phyloP scores from a whole-genome alignment of 2,329 filamentous ascomycete genomes.

The Ophiostoma sp. region DNA sequence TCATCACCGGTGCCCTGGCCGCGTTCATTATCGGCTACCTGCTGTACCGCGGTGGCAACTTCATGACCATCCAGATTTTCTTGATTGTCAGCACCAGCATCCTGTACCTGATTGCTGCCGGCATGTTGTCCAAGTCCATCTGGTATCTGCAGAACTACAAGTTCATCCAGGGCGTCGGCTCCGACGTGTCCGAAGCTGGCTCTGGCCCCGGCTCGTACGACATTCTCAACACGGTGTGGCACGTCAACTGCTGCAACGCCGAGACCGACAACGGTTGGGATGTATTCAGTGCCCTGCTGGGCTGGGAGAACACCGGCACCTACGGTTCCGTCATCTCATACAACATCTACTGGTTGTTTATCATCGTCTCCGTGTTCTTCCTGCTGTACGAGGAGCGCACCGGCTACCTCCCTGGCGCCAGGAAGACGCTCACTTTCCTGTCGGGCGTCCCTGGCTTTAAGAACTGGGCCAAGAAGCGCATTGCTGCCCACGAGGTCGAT shows the following conservation, averaged over 20 bases:
- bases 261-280: constrained; percentile 73
- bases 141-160: constrained; percentile 64
- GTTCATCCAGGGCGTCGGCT: constrained; percentile 47
- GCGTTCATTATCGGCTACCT: constrained; percentile 64
- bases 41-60: constrained; percentile 51
- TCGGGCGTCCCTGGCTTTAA: constrained; percentile 24
- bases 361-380: constrained; percentile 43
- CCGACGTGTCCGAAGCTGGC: constrained; percentile 46
- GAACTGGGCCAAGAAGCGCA: constrained; percentile 27
- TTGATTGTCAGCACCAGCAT: constrained; percentile 72
- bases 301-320: constrained; percentile 84
- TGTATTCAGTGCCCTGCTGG: constrained; percentile 78
- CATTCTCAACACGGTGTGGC: constrained; percentile 71
- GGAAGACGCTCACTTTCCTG: constrained; percentile 20
- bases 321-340: constrained; percentile 84
- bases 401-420: constrained; percentile 43
- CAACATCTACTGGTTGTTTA: constrained; percentile 77
- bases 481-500: constrained; percentile 24
- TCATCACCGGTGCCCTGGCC: constrained; percentile 64
- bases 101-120: constrained; percentile 74
- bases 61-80: constrained; percentile 43
- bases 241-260: constrained; percentile 79
- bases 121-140: constrained; percentile 68
- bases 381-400: constrained; percentile 63
- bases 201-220: constrained; percentile 70